These are phyloP conservation scores for Suillus subalutaceus DNA, from an alignment of 768 basidiomycete genomes.

Conservation along the genomic window DNA sequence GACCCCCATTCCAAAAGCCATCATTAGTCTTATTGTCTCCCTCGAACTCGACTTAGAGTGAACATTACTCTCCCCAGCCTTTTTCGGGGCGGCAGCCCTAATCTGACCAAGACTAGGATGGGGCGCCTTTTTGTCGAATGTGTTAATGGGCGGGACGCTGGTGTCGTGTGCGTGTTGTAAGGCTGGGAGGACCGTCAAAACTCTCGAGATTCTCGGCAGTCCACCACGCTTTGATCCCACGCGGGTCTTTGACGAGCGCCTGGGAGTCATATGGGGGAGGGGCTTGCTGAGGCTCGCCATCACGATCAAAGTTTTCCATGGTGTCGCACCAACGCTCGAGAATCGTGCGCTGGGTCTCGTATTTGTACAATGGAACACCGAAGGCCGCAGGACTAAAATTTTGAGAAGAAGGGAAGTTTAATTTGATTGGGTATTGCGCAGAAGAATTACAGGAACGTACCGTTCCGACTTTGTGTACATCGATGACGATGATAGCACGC, in stretches of 20 bases:
- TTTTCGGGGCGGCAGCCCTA: not conserved
- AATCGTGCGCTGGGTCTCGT: conserved; percentile 54
- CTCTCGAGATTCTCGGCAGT: conserved; percentile 48
- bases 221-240: conserved; percentile 63
- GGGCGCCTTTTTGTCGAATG: conserved; percentile 22
- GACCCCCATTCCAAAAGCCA: conserved; percentile 36
- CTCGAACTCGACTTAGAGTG: not conserved
- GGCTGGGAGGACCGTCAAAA: conserved; percentile 59
- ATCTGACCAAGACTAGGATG: conserved; percentile 3
- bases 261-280: conserved; percentile 11
- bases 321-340: conserved; percentile 48
- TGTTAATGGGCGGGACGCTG: conserved; percentile 19
- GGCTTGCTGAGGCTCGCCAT: not conserved
- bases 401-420: not conserved
- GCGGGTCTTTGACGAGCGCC: conserved; percentile 19
- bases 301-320: conserved; percentile 47
- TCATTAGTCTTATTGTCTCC: conserved; percentile 17
- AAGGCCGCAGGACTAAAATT: conserved; percentile 63
- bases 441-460: conserved; percentile 30
- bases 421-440: not conserved
- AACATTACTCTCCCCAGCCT: conserved; percentile 1
- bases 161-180: conserved; percentile 36
- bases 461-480: conserved; percentile 60
- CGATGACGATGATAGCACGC: conserved; percentile 60
- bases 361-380: conserved; percentile 62